Conservation (phyloP, 1,284 basidiomycete species). For the Irpex lacteus region DNA sequence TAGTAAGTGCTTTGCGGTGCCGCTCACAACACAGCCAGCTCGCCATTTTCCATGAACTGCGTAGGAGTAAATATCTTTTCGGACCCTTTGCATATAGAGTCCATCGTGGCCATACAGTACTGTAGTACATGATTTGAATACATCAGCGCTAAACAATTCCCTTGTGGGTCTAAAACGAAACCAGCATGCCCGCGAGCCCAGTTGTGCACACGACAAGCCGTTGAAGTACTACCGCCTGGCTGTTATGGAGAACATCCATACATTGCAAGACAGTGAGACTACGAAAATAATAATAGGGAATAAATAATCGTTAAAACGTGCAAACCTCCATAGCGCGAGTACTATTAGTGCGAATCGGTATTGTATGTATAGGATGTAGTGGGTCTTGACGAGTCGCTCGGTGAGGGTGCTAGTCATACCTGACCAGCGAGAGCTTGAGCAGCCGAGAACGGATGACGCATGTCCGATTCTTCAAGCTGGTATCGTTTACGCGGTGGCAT, state of each 20-base stretch:
- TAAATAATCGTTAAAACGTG: background rate
- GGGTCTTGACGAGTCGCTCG: background rate
- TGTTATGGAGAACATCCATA: background rate
- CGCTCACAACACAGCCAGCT: background rate
- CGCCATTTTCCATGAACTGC: too few relatives aligned
- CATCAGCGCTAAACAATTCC: background rate
- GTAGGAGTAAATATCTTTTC: too few relatives aligned
- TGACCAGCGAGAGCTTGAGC: background rate
- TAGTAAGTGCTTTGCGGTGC: background rate
- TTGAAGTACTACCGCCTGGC: background rate
- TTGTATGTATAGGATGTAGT: background rate
- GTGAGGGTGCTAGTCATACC: background rate
- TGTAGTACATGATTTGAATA: background rate
- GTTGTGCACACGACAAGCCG: background rate
- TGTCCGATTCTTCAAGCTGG: constrained; percentile 23
- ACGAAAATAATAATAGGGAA: background rate
- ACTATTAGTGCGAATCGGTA: background rate
- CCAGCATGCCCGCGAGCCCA: background rate
- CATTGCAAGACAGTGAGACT: background rate
- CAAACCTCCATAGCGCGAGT: background rate
- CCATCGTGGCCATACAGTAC: background rate
- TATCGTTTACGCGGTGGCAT: constrained; percentile 30
- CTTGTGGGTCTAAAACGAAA: background rate
- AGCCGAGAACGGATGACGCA: constrained; percentile 20
- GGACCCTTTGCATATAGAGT: background rate